Evolutionary conservation across 768 basidiomycete species (phyloP), one percentile per base, ranked within the genome.

Genomic region (Lepiota subincarnata): DNA sequence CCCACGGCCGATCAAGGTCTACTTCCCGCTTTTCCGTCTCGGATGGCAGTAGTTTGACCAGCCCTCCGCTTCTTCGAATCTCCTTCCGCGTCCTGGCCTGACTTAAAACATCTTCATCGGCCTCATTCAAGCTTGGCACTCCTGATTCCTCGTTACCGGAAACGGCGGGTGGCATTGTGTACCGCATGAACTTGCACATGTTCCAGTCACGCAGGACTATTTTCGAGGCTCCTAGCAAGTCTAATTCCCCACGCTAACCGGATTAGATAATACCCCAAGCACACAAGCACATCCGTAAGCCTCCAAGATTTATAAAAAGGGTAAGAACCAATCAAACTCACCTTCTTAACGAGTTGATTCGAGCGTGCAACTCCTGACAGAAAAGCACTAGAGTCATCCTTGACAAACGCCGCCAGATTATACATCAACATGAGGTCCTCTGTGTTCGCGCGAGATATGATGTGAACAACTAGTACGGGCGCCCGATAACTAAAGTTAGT

Each of bases 381-480:
- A 77, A 96, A 94, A 0, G 86, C 83, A 19, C 75, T 74, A 4
- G 78, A 64, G 60, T 94, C 83, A 2, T 86, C 84, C 41, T 74
- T 73, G 7, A 78, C 59, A 66, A 95, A 94, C 6, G 86, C 89
- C 2, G 94, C 89, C 12, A 93, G 73, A 59, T 79, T 84, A 72
- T 95, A 96, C 45, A 84, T 72, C n/a, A 96, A 69, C 89, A 95
- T 94, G 38, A 97, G 75, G 66, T 96, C 94, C 64, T 94, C 86
- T 28, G 78, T 69, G 60, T 80, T 81, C 2, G 88, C 82, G 22
- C 82, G 80, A 35, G 79, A 66, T 19, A 94, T 75, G 55, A 97
- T 80, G 57, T 87, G 77, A 14, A 77, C 68, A 51, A 89, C 91
- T 89, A 57, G 18, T 39, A 48, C 31, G 57, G 48, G 44, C 44